A percentile compares a stretch with the other conserved stretches of the same genome.
phyloP scores from a whole-genome alignment of 495 filamentous ascomycete species.

The Parathielavia hyrcaniae region DNA sequence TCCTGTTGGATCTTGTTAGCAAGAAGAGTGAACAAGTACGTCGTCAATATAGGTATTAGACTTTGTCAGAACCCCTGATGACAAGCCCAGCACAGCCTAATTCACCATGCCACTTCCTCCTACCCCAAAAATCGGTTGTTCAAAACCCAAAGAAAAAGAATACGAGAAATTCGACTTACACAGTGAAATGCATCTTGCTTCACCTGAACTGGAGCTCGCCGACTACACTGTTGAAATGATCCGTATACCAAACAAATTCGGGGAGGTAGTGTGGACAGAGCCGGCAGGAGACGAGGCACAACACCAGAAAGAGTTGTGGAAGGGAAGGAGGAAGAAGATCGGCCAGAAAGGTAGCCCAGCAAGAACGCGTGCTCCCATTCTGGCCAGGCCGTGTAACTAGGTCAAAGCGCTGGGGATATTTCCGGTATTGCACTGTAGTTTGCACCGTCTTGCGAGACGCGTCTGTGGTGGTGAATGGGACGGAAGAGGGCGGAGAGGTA shows the following conservation, averaged over 20 bases:
- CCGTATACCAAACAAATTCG: not conserved
- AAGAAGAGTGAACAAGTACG: too few species aligned
- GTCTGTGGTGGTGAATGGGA: slow-evolving; percentile 6
- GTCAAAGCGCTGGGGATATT: not conserved
- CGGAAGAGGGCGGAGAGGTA: not conserved
- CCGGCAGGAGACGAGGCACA: not conserved
- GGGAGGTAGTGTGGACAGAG: not conserved
- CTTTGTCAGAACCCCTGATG: too few species aligned
- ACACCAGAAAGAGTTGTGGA: not conserved
- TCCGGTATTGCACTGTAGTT: not conserved
- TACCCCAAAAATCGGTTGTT: not conserved
- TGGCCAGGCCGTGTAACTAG: not conserved
- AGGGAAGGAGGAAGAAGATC: not conserved
- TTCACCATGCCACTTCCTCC: not conserved
- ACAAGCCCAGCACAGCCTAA: too few species aligned
- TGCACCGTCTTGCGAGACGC: not conserved
- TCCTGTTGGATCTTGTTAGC: not conserved
- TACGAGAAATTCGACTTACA: slow-evolving; percentile 6
- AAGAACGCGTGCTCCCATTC: not conserved
- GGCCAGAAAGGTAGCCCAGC: not conserved
- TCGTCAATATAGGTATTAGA: too few species aligned
- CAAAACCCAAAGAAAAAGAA: not conserved
- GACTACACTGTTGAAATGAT: not conserved
- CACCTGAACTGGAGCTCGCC: not conserved
- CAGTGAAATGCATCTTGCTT: slow-evolving; percentile 6